Conservation (phyloP, 805 yeast genomes). For the Ogataea kodamae region DNA sequence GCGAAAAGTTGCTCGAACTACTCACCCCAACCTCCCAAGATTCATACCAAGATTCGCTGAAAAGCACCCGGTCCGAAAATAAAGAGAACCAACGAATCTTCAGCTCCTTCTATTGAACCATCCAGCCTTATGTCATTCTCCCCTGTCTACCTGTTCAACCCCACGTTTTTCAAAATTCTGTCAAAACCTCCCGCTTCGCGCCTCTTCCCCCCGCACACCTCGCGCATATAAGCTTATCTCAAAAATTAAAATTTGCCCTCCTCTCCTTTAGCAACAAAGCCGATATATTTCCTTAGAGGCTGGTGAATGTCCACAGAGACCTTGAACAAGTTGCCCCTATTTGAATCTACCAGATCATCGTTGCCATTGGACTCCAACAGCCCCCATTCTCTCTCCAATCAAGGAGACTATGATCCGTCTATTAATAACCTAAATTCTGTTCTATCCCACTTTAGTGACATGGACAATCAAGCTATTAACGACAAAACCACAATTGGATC, state of each 20-base stretch:
- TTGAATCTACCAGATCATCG: conserved; percentile 22
- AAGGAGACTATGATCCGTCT: conserved; percentile 17
- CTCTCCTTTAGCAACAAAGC: conserved; percentile 7
- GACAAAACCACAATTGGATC: conserved; percentile 16
- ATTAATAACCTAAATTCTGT: conserved; percentile 15
- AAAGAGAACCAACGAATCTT: conserved; percentile 9
- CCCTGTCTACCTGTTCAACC: neutral
- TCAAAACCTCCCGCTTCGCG: conserved; percentile 7
- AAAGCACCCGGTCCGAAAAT: conserved; percentile 6
- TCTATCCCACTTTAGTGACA: conserved; percentile 17
- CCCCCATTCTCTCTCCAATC: conserved; percentile 16
- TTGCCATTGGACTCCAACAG: conserved; percentile 20
- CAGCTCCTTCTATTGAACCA: conserved; percentile 5
- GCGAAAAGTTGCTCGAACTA: conserved; percentile 9
- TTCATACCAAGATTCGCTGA: neutral
- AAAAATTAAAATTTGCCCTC: conserved; percentile 11
- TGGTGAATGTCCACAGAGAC: conserved; percentile 10
- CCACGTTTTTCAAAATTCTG: neutral
- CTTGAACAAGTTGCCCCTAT: conserved; percentile 7
- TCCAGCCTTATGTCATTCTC: conserved; percentile 1
- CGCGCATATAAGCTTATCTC: conserved; percentile 13
- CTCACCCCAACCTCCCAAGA: conserved; percentile 1
- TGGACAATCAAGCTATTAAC: conserved; percentile 21
- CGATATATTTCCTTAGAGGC: neutral
- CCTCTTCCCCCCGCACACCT: conserved; percentile 12